Conservation (phyloP, 331 rosid genomes). For the Rosa hybrid region DNA sequence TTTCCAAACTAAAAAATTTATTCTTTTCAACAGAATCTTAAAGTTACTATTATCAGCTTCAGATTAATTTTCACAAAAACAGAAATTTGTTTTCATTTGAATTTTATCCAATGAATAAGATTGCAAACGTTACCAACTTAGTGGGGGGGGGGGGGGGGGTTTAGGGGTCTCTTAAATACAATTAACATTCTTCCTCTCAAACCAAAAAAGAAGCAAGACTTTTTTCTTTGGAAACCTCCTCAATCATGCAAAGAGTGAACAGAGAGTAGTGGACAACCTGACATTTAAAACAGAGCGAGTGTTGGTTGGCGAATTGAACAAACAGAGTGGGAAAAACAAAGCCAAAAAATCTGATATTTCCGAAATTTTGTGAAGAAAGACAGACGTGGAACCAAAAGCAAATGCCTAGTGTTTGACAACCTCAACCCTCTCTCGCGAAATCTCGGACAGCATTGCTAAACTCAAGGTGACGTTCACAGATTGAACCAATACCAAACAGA, state of each 20-base stretch:
- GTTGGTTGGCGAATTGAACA: neutral
- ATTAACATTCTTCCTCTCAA: neutral
- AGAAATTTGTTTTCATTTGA: neutral
- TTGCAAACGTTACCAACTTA: neutral
- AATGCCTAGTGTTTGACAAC: conserved; percentile 7
- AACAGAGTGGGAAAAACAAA: neutral
- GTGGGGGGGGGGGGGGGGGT: neutral
- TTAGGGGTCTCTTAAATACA: neutral
- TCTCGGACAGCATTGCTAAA: conserved; percentile 27
- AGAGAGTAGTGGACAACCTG: neutral
- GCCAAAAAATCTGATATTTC: neutral
- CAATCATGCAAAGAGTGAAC: neutral
- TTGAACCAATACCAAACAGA: conserved; percentile 1
- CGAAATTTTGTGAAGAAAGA: neutral
- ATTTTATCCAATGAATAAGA: neutral
- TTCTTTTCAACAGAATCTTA: too few relatives aligned
- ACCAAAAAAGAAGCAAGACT: neutral
- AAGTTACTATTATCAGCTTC: too few relatives aligned
- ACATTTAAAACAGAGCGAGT: neutral
- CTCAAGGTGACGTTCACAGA: neutral
- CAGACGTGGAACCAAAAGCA: neutral
- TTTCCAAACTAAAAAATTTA: too few relatives aligned
- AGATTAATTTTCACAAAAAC: too few relatives aligned
- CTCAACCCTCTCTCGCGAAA: conserved; percentile 20
- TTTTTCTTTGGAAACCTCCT: neutral